These are phyloP conservation scores for Lophiostoma macrostomum DNA, from an alignment of 495 filamentous ascomycete species.

Conservation along the genomic window DNA sequence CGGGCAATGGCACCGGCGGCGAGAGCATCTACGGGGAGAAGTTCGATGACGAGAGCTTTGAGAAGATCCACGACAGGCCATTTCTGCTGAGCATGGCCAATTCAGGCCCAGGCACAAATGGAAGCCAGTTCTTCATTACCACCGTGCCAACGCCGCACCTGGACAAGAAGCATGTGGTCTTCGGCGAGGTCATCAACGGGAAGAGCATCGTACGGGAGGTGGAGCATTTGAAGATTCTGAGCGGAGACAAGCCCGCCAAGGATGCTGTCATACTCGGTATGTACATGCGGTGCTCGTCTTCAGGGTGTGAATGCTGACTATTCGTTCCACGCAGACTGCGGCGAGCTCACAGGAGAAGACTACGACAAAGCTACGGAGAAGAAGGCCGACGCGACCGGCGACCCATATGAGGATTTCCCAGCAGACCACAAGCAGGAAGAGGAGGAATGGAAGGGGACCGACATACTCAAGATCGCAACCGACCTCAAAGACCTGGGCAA, in stretches of 20 bases:
- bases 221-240: slow-evolving; percentile 76
- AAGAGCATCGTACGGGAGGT: slow-evolving; percentile 88
- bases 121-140: slow-evolving; percentile 97
- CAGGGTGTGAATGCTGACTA: too few species aligned
- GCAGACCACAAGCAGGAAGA: slow-evolving; percentile 62
- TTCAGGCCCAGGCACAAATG: slow-evolving; percentile 92
- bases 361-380: slow-evolving; percentile 60
- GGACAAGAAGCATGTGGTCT: slow-evolving; percentile 96
- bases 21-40: slow-evolving; percentile 98
- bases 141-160: slow-evolving; percentile 91
- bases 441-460: slow-evolving; percentile 56
- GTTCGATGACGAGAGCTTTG: slow-evolving; percentile 97
- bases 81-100: slow-evolving; percentile 98
- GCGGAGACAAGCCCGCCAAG: slow-evolving; percentile 70
- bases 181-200: slow-evolving; percentile 89
- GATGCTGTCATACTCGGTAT: slow-evolving; percentile 66
- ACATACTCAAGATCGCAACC: slow-evolving; percentile 74
- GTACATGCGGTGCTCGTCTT: neutral
- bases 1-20: slow-evolving; percentile 85
- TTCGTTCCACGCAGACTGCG: slow-evolving; percentile 67
- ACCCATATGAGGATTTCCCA: slow-evolving; percentile 94
- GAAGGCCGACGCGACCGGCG: slow-evolving; percentile 73
- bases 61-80: slow-evolving; percentile 87
- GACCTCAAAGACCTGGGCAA: slow-evolving; percentile 92
- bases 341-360: slow-evolving; percentile 71